Percentiles rank a stretch among this genome's conserved stretches.
Conservation (phyloP, 2,329 filamentous ascomycete species). For the Penicillium olsonii region DNA sequence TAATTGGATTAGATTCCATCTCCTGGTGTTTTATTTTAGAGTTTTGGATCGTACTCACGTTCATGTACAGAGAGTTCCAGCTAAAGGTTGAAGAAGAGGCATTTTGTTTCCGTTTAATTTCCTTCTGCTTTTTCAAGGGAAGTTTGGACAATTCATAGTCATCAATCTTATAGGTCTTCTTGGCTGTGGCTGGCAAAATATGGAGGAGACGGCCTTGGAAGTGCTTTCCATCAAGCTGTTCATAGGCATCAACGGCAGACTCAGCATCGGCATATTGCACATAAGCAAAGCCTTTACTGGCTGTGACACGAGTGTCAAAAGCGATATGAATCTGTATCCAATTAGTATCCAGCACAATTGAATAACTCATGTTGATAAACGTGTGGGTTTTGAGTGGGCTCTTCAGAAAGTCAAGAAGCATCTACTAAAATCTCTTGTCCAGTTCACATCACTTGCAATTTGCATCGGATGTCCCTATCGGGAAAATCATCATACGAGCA, state of each 20-base stretch:
- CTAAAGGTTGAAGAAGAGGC: constrained; percentile 80
- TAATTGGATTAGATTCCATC: constrained; percentile 20
- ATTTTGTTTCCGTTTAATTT: constrained; percentile 81
- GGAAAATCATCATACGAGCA: constrained; percentile 84
- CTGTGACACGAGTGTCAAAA: constrained; percentile 66
- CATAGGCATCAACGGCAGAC: constrained; percentile 76
- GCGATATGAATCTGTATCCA: constrained; percentile 77
- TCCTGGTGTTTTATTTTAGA: too few species aligned
- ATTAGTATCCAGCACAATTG: constrained; percentile 44
- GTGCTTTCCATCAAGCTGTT: constrained; percentile 75
- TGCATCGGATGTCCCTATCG: constrained; percentile 99
- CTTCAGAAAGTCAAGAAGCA: constrained; percentile 86
- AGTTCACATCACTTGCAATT: constrained; percentile 81
- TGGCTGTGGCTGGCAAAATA: constrained; percentile 79
- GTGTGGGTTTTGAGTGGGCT: constrained; percentile 30
- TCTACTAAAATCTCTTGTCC: constrained; percentile 99
- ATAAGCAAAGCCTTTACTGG: constrained; percentile 88
- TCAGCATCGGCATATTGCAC: constrained; percentile 74
- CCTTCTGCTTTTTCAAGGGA: constrained; percentile 89
- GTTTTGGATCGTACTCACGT: constrained; percentile 57
- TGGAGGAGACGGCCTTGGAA: constrained; percentile 94
- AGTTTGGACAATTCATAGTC: constrained; percentile 89
- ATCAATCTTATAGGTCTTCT: constrained; percentile 78
- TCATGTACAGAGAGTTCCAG: constrained; percentile 99
- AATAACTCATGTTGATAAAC: constrained; percentile 18